Percentiles rank a stretch among this genome's conserved stretches.
phyloP scores from a whole-genome alignment of 768 basidiomycete genomes.

The Pleurotus sapidus region DNA sequence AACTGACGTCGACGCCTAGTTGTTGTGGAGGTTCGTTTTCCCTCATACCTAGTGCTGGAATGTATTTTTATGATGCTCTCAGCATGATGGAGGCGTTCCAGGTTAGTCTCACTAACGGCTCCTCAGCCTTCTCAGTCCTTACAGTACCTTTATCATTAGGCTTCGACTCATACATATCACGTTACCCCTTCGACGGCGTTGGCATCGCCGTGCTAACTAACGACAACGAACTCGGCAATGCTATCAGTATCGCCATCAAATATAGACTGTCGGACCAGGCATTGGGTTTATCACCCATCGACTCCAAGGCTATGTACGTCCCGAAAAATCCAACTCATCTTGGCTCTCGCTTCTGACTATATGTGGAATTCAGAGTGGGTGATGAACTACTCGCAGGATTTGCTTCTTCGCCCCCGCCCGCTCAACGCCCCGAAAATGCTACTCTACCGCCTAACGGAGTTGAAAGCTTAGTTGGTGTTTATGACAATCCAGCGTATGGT shows the following conservation, averaged over 20 bases:
- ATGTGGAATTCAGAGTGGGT: not conserved
- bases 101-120: not conserved
- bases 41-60: slow-evolving; percentile 6
- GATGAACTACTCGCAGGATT: not conserved
- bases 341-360: not conserved
- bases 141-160: slow-evolving; percentile 8
- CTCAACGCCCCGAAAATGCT: slow-evolving; percentile 6
- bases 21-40: not conserved
- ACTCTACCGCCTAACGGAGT: slow-evolving; percentile 7
- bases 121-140: no score
- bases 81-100: not conserved
- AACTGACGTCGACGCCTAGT: not conserved
- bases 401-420: not conserved
- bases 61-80: slow-evolving; percentile 8
- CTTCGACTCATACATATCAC: slow-evolving; percentile 17
- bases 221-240: slow-evolving; percentile 18
- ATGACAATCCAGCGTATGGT: slow-evolving; percentile 12
- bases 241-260: slow-evolving; percentile 17
- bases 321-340: not conserved
- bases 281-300: slow-evolving; percentile 12
- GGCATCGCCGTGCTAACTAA: slow-evolving; percentile 27
- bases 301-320: not conserved
- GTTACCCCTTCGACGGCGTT: slow-evolving; percentile 20
- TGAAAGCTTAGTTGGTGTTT: slow-evolving; percentile 8
- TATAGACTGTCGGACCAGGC: slow-evolving; percentile 21